phyloP scores from a whole-genome alignment of 306 rosid genomes.

The Cotoneaster glaucophyllus region DNA sequence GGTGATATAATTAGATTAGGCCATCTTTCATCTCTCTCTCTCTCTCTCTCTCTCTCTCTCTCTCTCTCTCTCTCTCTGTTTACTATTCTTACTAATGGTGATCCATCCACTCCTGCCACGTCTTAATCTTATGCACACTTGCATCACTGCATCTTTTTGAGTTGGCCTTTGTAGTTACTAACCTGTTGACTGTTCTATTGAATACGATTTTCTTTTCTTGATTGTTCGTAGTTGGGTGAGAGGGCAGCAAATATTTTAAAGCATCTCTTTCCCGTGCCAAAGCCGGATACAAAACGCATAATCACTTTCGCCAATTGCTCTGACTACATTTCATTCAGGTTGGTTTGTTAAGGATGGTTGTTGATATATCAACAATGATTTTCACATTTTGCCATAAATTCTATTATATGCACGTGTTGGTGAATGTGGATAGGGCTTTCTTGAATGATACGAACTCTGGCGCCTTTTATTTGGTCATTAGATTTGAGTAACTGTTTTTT shows the following conservation, averaged over 20 bases:
- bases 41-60: neutral
- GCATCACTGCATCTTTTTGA: neutral
- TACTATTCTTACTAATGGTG: neutral
- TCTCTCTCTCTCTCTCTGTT: neutral
- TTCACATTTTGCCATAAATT: neutral
- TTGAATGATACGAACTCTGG: neutral
- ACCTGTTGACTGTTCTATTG: neutral
- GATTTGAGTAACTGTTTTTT: neutral
- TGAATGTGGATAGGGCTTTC: neutral
- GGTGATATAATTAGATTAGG: neutral
- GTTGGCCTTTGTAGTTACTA: neutral
- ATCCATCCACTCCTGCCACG: neutral
- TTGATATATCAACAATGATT: neutral
- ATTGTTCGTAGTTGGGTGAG: slow-evolving; percentile 62
- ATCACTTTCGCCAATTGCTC: slow-evolving; percentile 74
- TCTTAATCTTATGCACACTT: neutral
- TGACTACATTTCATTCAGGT: slow-evolving; percentile 90
- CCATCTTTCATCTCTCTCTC: neutral
- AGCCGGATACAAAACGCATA: slow-evolving; percentile 83
- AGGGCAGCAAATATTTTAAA: slow-evolving; percentile 77
- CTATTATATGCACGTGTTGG: neutral
- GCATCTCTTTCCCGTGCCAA: slow-evolving; percentile 86
- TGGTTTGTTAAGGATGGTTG: slow-evolving; percentile 5
- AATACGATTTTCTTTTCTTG: slow-evolving; percentile 12
- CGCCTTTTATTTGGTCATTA: neutral